phyloP scores from a whole-genome alignment of 1,284 basidiomycete genomes.

The Coniophora puteana region DNA sequence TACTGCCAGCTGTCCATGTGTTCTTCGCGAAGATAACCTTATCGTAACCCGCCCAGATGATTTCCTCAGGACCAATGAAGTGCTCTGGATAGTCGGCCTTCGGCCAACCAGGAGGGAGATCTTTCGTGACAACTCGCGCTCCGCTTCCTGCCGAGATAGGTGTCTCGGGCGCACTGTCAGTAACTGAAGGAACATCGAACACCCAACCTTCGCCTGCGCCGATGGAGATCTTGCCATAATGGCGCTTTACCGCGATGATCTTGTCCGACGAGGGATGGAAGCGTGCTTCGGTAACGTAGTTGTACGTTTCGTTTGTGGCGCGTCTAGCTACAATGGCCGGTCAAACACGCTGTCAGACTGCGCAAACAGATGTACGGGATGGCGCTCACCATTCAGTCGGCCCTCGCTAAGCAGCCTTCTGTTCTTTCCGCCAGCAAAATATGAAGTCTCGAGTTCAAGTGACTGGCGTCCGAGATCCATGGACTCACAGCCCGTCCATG shows the following conservation, averaged over 20 bases:
- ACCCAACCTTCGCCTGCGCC: slow-evolving; percentile 73
- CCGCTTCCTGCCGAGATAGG: slow-evolving; percentile 46
- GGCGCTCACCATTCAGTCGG: slow-evolving; percentile 46
- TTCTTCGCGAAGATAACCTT: slow-evolving; percentile 65
- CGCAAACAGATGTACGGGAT: no score
- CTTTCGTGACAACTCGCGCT: slow-evolving; percentile 48
- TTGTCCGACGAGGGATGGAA: slow-evolving; percentile 62
- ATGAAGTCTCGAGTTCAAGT: slow-evolving; percentile 16
- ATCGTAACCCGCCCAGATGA: slow-evolving; percentile 57
- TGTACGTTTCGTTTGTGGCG: slow-evolving; percentile 70
- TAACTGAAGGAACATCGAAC: slow-evolving; percentile 42
- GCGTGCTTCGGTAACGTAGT: slow-evolving; percentile 63
- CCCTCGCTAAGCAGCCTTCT: slow-evolving; percentile 59
- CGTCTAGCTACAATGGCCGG: slow-evolving; percentile 41
- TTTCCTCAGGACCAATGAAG: slow-evolving; percentile 70
- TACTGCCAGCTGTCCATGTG: slow-evolving; percentile 49
- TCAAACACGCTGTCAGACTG: no score
- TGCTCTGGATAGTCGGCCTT: slow-evolving; percentile 56
- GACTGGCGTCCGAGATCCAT: slow-evolving; percentile 46
- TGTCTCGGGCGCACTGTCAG: slow-evolving; percentile 18
- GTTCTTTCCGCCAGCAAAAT: slow-evolving; percentile 37
- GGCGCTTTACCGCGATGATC: slow-evolving; percentile 73
- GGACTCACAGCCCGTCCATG: slow-evolving; percentile 57
- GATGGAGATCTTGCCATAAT: slow-evolving; percentile 55
- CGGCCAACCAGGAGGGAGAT: slow-evolving; percentile 57